Evolutionary conservation across 78 protist genomes (phyloP).

Genomic region (Anaeramoeba ignava): DNA sequence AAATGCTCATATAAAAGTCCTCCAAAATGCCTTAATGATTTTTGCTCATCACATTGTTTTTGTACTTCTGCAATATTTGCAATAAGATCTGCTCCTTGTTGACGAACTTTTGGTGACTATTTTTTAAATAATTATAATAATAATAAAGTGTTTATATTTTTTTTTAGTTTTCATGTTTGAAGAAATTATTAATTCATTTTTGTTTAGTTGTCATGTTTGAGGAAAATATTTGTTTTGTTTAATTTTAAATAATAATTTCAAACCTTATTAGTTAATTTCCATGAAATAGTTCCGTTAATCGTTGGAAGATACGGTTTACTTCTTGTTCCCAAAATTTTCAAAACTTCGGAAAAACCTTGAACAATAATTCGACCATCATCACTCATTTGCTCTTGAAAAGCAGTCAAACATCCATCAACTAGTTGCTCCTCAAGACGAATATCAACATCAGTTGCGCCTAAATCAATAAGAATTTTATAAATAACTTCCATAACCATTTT

Average conservation of each 20-base stretch:
- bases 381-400: slow-evolving; percentile 69
- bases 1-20: slow-evolving; percentile 78
- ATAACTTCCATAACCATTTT: slow-evolving; percentile 81
- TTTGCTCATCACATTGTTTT: slow-evolving; percentile 73
- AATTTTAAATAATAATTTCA: no score
- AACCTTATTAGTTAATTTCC: slow-evolving; percentile 79
- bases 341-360: slow-evolving; percentile 76
- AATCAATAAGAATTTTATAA: slow-evolving; percentile 47
- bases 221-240: no score
- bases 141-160: no score
- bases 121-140: no score
- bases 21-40: slow-evolving; percentile 35
- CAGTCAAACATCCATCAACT: slow-evolving; percentile 81
- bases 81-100: slow-evolving; percentile 89
- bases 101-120: slow-evolving; percentile 66
- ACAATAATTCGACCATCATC: slow-evolving; percentile 69
- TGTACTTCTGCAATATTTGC: slow-evolving; percentile 79
- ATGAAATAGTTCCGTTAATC: slow-evolving; percentile 73
- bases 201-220: no score
- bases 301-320: slow-evolving; percentile 73
- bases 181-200: no score
- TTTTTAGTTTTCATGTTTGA: no score
- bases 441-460: slow-evolving; percentile 82
- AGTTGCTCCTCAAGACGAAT: slow-evolving; percentile 66
- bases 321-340: slow-evolving; percentile 74